Evolutionary conservation across 148 eudicot species (phyloP).

Genomic region (Drosera capensis): DNA sequence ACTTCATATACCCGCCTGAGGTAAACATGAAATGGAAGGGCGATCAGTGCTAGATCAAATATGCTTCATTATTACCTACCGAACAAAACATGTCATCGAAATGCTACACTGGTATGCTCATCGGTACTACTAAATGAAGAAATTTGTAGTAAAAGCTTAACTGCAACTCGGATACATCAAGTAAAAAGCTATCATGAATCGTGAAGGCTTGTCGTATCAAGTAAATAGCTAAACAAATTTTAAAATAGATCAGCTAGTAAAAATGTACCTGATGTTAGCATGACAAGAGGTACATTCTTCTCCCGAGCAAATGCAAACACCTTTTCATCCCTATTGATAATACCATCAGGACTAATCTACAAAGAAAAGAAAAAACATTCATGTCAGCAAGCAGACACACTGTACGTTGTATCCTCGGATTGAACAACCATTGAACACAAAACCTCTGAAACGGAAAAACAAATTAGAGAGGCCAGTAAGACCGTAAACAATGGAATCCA

Average conservation of each 20-base stretch:
- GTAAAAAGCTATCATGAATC: background rate
- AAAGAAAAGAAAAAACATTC: background rate
- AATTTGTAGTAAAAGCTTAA: too few species aligned
- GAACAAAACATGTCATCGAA: background rate
- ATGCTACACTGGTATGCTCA: too few species aligned
- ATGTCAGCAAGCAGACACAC: background rate
- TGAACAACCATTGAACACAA: too few species aligned
- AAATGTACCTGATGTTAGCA: conserved; percentile 80
- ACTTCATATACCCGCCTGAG: conserved; percentile 92
- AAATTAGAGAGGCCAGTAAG: too few species aligned
- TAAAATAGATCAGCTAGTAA: background rate
- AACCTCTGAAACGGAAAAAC: too few species aligned
- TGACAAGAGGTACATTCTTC: conserved; percentile 56
- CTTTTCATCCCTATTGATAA: conserved; percentile 66
- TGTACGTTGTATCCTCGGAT: too few species aligned
- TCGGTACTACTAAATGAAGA: too few species aligned
- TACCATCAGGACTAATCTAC: conserved; percentile 84
- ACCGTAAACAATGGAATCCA: too few species aligned
- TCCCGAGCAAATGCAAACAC: conserved; percentile 71
- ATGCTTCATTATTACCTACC: background rate
- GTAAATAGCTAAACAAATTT: background rate
- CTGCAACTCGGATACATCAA: too few species aligned
- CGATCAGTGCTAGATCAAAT: background rate
- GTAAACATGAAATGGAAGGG: background rate
- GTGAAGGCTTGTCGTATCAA: background rate